These are phyloP conservation scores for Paracamarosporium sp. DNA, from an alignment of 2,329 filamentous ascomycete genomes.

Conservation along the genomic window DNA sequence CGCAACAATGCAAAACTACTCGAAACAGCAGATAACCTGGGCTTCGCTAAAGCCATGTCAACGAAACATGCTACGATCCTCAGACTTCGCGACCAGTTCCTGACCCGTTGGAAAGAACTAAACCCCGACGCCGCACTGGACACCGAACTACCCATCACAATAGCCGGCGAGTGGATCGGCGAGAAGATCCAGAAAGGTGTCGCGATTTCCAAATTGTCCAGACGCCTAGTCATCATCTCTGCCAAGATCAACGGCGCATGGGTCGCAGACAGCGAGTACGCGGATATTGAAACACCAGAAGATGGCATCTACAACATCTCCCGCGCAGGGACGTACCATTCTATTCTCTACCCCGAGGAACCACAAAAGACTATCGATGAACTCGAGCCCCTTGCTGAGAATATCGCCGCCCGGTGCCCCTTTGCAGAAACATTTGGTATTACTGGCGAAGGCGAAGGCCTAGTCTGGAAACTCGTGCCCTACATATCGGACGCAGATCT, in stretches of 20 bases:
- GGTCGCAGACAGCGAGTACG: slow-evolving; percentile 30
- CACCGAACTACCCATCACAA: slow-evolving; percentile 20
- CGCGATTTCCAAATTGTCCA: slow-evolving; percentile 29
- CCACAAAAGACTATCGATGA: slow-evolving; percentile 17
- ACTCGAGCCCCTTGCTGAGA: slow-evolving; percentile 22
- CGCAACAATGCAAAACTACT: slow-evolving; percentile 27
- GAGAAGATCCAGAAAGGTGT: slow-evolving; percentile 35
- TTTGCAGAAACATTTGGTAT: slow-evolving; percentile 31
- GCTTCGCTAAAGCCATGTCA: slow-evolving; percentile 32
- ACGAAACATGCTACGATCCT: slow-evolving; percentile 19
- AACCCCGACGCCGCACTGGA: slow-evolving; percentile 17
- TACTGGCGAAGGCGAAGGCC: slow-evolving; percentile 30
- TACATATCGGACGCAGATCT: slow-evolving; percentile 20
- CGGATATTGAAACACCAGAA: slow-evolving; percentile 23
- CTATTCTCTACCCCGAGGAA: slow-evolving; percentile 23
- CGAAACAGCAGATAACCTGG: slow-evolving; percentile 24
- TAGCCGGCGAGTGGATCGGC: slow-evolving; percentile 43
- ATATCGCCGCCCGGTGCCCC: slow-evolving; percentile 26
- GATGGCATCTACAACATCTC: slow-evolving; percentile 34
- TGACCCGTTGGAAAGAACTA: slow-evolving; percentile 24
- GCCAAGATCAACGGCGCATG: slow-evolving; percentile 32
- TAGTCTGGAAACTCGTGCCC: slow-evolving; percentile 32
- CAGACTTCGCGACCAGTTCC: slow-evolving; percentile 22
- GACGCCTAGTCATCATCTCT: slow-evolving; percentile 36
- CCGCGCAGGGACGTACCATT: slow-evolving; percentile 23